Evolutionary conservation across 768 basidiomycete genomes (phyloP).

Genomic region (Porphyrellus cyaneotinctus): DNA sequence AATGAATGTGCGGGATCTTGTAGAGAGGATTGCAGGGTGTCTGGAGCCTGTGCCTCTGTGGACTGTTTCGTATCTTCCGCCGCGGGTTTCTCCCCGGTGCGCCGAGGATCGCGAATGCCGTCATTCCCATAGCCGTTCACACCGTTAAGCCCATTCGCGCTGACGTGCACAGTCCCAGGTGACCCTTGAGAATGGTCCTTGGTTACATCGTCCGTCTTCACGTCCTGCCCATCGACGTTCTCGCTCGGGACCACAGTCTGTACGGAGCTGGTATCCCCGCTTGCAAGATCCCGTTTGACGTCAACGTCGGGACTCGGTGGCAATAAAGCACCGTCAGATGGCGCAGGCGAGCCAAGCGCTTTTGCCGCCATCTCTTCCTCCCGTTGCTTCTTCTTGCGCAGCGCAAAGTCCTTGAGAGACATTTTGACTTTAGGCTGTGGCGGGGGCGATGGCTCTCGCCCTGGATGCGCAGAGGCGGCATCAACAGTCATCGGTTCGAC

Average conservation of each 20-base stretch:
- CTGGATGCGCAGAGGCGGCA: constrained; percentile 3
- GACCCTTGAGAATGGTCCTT: background rate
- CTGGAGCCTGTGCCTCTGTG: background rate
- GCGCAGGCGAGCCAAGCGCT: constrained; percentile 21
- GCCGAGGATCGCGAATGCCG: background rate
- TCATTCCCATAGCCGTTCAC: background rate
- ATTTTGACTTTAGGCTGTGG: constrained; percentile 50
- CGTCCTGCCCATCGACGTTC: constrained; percentile 6
- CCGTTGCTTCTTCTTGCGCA: constrained; percentile 50
- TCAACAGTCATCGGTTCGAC: constrained; percentile 11
- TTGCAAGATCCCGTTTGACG: constrained; percentile 13
- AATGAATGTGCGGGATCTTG: background rate
- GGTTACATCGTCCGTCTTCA: constrained; percentile 7
- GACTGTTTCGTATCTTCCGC: background rate
- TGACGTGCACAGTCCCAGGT: background rate
- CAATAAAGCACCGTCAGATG: constrained; percentile 8
- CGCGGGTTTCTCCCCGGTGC: background rate
- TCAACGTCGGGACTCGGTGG: constrained; percentile 21
- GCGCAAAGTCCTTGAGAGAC: constrained; percentile 55
- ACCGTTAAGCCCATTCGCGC: constrained; percentile 1
- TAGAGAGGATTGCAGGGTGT: background rate
- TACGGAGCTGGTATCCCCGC: background rate
- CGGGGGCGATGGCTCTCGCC: constrained; percentile 26
- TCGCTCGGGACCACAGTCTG: background rate
- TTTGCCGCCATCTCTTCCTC: constrained; percentile 41